Evolutionary conservation across 1,139 yeast species (phyloP), one percentile per base, ranked within the genome.

Genomic region (Candida frijolesensis): DNA sequence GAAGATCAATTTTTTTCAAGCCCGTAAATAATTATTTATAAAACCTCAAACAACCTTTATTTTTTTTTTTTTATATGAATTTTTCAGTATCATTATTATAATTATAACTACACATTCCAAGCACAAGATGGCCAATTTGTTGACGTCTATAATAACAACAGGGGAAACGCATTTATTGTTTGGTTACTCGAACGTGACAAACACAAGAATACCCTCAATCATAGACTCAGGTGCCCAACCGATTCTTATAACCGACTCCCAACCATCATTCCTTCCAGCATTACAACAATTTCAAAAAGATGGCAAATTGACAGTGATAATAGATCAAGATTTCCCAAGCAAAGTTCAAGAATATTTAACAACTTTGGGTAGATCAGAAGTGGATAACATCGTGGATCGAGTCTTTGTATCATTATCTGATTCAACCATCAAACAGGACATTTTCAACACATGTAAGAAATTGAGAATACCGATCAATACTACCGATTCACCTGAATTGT

Each of bases 391-490:
- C 1, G 89, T 89, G 2, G 97, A 92, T 64, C 72, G 83, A 52
- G 92, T 89, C 1, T 90, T 87, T 67, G 85, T 89, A 7, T 76
- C 82, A 18, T 63, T 82, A 7, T 59, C 65, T 0, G 53, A 61
- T 18, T 49, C 57, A 18, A 59, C 57, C 1, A 54, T 72, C 46
- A 78, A 80, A 49, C 56, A 63, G 30, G 59, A 63, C 2, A 76
- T 89, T 11, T 82, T 65, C 55, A 57, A 67, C 0, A 71, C 62
- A 43, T 90, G 97, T 67, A 65, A 66, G 45, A 70, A 74, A 52
- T 70, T 82, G 48, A 78, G 97, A 60, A 87, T 92, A 4, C 97
- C 97, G 0, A 76, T 92, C 39, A 91, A 91, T 62, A 85, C 87
- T 0, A 80, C 88, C 0, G 96, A 90, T 59, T 78, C 83, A 6